Conservation (phyloP, 768 basidiomycete genomes). For the Paxillus rubicundulus region DNA sequence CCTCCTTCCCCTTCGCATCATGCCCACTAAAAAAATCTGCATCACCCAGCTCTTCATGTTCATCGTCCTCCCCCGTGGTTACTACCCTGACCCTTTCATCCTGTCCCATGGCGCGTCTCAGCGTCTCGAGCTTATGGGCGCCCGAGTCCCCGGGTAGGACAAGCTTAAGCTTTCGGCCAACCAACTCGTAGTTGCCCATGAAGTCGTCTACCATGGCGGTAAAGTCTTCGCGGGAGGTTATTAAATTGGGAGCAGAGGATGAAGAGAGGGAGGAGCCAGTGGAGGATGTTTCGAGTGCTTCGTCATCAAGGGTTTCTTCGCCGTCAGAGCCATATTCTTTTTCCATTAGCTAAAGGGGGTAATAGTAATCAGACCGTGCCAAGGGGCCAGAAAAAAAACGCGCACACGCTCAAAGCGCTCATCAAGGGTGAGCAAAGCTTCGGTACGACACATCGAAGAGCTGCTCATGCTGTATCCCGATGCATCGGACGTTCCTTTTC, state of each 20-base stretch:
- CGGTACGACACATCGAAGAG: constrained; percentile 92
- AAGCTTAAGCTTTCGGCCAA: constrained; percentile 82
- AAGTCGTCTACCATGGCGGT: constrained; percentile 91
- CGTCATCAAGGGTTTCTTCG: constrained; percentile 48
- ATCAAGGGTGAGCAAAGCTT: constrained; percentile 83
- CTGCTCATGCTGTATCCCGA: constrained; percentile 98
- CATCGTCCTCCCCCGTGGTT: constrained; percentile 42
- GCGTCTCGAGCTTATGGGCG: constrained; percentile 73
- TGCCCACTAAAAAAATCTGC: constrained; percentile 41
- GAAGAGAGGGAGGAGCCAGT: constrained; percentile 41
- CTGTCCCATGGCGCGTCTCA: constrained; percentile 76
- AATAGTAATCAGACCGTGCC: neutral
- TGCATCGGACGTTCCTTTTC: constrained; percentile 76
- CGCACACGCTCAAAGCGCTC: constrained; percentile 91
- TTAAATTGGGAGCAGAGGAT: constrained; percentile 67
- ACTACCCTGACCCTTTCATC: constrained; percentile 54
- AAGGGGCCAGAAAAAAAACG: constrained; percentile 1
- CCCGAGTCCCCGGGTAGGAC: constrained; percentile 72
- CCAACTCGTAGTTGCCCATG: constrained; percentile 84
- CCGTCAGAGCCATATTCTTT: constrained; percentile 70
- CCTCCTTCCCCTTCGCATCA: constrained; percentile 51
- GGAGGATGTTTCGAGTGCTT: constrained; percentile 45
- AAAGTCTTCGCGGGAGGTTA: constrained; percentile 86
- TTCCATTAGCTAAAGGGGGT: constrained; percentile 57
- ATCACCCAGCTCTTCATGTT: constrained; percentile 45